Evolutionary conservation across 805 yeast genomes (phyloP), one percentile per base, ranked within the genome.

Genomic region (Schwanniomyces vanrijiae): DNA sequence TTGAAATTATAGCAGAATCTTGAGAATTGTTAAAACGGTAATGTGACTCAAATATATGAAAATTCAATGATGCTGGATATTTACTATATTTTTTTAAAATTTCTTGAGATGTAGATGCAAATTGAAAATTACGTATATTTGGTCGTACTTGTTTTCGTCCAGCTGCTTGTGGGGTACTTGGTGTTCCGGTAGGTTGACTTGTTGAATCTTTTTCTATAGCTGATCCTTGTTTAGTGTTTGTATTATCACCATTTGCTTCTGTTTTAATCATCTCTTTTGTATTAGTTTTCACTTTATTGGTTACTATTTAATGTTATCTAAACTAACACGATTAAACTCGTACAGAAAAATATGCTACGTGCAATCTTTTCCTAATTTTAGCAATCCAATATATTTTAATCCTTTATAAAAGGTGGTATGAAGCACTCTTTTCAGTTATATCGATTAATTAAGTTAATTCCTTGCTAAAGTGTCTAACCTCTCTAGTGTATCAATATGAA

Each of bases 1-100:
- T 86, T 5, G 96, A 90, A 35, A 94, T 86, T 5, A 66, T 62
- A 42, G 88, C 79, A 6, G 95, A 90, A 56, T 91, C 97, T 59
- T 77, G 78, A 43, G 87, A 92, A 53, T 88, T 88, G 52, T 96
- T 95, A 70, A 92, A 91, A 50, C 96, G 80, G 64, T 84, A 92
- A 66, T 91, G 96, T 47, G 89, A 90, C 56, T 90, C 94, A 66
- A 88, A 91, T 20, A 92, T 90, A 59, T 92, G 97, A 58, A 92
- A 84, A 53, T 84, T 96, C 49, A 92, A 68, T 34, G 96, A 87
- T 6, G 97, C 86, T 8, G 92, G 87, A 50, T 79, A 80, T 47
- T 81, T 80, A 54, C 85, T 83, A 62, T 84, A 91, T 63, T 90
- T 91, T 49, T 81, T 80, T 55, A 94, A 65, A 7, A 94, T 76